Evolutionary conservation across 352 stramenopile genomes (phyloP).

Genomic region (Phytopythium vexans): DNA sequence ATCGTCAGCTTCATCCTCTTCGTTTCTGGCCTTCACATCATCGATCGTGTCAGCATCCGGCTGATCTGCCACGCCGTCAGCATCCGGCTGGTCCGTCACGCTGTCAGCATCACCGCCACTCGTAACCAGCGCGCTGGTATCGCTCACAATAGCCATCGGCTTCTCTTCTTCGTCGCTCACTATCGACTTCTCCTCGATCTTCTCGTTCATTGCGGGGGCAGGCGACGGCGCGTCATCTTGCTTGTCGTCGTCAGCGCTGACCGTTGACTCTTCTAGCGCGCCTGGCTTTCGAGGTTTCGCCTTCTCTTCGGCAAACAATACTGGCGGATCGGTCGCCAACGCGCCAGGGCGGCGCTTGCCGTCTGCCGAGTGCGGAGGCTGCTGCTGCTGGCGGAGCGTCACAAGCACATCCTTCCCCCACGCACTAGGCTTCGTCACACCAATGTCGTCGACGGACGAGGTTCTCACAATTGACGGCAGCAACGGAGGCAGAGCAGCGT

Average conservation of each 20-base stretch:
- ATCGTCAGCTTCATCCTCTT: neutral
- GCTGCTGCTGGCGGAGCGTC: constrained; percentile 6
- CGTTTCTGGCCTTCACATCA: neutral
- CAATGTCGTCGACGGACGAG: constrained; percentile 22
- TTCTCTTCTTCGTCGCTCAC: neutral
- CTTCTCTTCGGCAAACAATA: constrained; percentile 5
- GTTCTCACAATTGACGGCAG: neutral
- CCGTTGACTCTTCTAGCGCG: neutral
- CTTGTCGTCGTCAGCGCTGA: neutral
- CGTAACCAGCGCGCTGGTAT: too few relatives aligned
- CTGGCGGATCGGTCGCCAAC: neutral
- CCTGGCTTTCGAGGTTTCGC: neutral
- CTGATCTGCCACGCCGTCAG: too few relatives aligned
- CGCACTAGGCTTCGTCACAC: constrained; percentile 16
- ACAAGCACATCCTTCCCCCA: constrained; percentile 7
- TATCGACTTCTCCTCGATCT: neutral
- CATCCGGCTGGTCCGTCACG: too few relatives aligned
- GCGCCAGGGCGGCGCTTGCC: constrained; percentile 5
- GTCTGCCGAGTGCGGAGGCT: constrained; percentile 20
- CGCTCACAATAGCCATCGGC: neutral
- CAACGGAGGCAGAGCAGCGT: neutral
- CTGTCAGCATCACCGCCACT: too few relatives aligned
- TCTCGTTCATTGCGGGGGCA: too few relatives aligned
- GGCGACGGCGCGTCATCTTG: neutral
- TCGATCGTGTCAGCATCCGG: neutral